Base-by-base conservation (phyloP, 768 basidiomycete species). In the Botryobasidium botryosum region DNA sequence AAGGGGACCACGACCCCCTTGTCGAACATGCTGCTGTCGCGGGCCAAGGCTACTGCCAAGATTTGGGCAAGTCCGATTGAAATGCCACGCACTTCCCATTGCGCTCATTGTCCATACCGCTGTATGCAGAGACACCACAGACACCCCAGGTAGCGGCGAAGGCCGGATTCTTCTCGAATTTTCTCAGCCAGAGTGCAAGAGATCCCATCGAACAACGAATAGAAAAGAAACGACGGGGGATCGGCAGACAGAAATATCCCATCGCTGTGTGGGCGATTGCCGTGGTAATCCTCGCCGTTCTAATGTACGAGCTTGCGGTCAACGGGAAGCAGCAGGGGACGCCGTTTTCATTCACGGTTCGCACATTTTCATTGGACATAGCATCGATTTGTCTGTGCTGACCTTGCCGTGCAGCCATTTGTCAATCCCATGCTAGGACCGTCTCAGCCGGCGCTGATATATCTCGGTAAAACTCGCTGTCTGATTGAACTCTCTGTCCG, bases 371-470 rank as follows among this genome's bases (percentile, higher is more conserved):
- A 12, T 39, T 39, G 10, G 37, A 12, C 8, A 20, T 12, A 12
- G 44, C 41, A 15, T 36, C 15, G 49, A 36, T 47, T 47, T 35
- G 10, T 45, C 47, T 23, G n/a, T n/a, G n/a, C n/a, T n/a, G n/a
- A n/a, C n/a, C n/a, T n/a, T n/a, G n/a, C n/a, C n/a, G n/a, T 52
- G n/a, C 29, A 86, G 79, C 85, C 85, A 18, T 68, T 71, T 3
- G 72, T 88, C 43, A 92, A 91, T 54, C 77, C 77, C 3, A 86
- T 92, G 85, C 67, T 97, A 15, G 92, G 92, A 2, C 92, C 92
- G 3, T 80, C 84, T 0, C 72, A 70, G 39, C 77, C 77, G 37
- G 86, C 79, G 2, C 65, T 97, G 12, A 85, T 96, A 47, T 74
- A 81, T 53, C 64, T 86, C 41, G 91, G 91, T 10, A 61, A 62